Conservation (phyloP, 2,329 filamentous ascomycete species). For the Fusarium agapanthi region DNA sequence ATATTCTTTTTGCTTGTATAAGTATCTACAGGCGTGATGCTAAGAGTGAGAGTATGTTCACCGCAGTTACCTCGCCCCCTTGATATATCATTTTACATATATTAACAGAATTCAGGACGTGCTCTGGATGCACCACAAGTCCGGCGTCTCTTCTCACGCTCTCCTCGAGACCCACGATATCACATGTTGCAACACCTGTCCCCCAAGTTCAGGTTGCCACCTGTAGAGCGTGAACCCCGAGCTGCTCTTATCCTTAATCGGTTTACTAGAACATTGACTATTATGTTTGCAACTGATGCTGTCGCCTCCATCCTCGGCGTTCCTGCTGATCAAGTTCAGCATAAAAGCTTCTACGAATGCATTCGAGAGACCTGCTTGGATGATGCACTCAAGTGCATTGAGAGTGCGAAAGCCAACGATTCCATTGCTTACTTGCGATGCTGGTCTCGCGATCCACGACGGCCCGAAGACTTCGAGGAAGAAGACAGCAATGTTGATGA, state of each 20-base stretch:
- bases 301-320: constrained; percentile 80
- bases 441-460: constrained; percentile 79
- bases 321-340: constrained; percentile 71
- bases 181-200: constrained; percentile 90
- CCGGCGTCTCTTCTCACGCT: constrained; percentile 81
- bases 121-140: constrained; percentile 81
- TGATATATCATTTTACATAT: background rate
- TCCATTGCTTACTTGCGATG: constrained; percentile 91
- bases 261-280: constrained; percentile 81
- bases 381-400: constrained; percentile 80
- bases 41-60: constrained; percentile 76
- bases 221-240: constrained; percentile 77
- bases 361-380: constrained; percentile 80
- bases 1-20: constrained; percentile 86
- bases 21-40: constrained; percentile 76
- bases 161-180: constrained; percentile 83
- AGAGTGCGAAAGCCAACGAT: constrained; percentile 88
- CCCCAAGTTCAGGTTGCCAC: constrained; percentile 75
- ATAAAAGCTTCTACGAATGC: constrained; percentile 87
- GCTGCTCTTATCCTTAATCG: constrained; percentile 87
- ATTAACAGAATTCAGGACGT: constrained; percentile 63
- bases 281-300: constrained; percentile 87
- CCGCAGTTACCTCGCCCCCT: background rate
- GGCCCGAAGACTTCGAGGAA: constrained; percentile 59
- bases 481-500: constrained; percentile 51